Evolutionary conservation across 345 rosid genomes (phyloP), one percentile per base, ranked within the genome.

Genomic region (Cardamine resedifolia): DNA sequence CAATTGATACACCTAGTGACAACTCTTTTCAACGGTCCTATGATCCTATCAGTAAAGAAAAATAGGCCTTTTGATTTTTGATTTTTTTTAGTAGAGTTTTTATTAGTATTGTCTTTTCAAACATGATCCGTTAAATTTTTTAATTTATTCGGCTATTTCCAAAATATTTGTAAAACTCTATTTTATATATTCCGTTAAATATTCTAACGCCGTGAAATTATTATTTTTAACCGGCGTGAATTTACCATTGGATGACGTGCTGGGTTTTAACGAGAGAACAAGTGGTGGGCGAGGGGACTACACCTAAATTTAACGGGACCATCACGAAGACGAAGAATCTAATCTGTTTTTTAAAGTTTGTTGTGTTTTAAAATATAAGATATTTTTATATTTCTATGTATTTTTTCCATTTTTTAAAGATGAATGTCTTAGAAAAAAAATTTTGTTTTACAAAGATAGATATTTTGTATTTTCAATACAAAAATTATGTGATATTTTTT

Each of bases 241-340:
- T 11, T 15, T 3, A 18, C 12, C 70, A 63, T 72, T 41, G 76
- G 76, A 63, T 26, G 69, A 26, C 62, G 51, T 38, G 75, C n/a
- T 10, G 36, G 4, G 19, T 70, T 24, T 58, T 2, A 51, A 39
- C 15, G 75, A 71, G 43, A 71, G 43, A 49, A 33, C 21, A 64
- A 53, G 70, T 43, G 14, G 75, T 52, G 75, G 47, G 47, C 31
- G 23, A 47, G n/a, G 64, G 62, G 36, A 56, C 58, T 74, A 58
- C 26, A 66, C 72, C 72, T 74, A 66, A 66, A 58, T 20, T 23
- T 74, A 48, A 66, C 61, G 67, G 67, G 36, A 58, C 78, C 67
- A 67, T 74, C 38, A 59, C 56, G n/a, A 27, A 49, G 55, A 59
- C 66, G 63, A 67, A 66, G 73, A 66, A 74, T 58, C 72, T 73